These are phyloP conservation scores for Globisporangium ultimum DNA, from an alignment of 352 stramenopile genomes.

Conservation along the genomic window DNA sequence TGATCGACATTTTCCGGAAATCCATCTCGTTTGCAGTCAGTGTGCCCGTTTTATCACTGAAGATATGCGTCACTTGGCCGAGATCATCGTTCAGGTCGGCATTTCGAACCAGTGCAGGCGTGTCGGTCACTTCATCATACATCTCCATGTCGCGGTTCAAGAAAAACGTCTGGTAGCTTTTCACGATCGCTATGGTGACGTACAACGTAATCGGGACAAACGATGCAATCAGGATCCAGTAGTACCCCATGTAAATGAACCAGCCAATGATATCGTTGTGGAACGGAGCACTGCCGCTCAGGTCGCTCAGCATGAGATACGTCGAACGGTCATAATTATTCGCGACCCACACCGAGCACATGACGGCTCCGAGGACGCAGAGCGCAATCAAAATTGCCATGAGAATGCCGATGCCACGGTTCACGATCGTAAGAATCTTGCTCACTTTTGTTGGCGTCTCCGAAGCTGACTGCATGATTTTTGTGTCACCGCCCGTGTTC, in stretches of 20 bases:
- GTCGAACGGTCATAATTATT: slow-evolving; percentile 47
- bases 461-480: slow-evolving; percentile 84
- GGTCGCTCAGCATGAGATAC: slow-evolving; percentile 70
- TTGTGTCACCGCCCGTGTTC: slow-evolving; percentile 81
- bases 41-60: slow-evolving; percentile 86
- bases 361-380: slow-evolving; percentile 64
- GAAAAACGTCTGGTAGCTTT: slow-evolving; percentile 86
- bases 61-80: slow-evolving; percentile 87
- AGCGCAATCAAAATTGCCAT: slow-evolving; percentile 70
- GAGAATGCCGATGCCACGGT: slow-evolving; percentile 69
- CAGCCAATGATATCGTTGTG: slow-evolving; percentile 66
- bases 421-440: slow-evolving; percentile 84
- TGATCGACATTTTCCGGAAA: slow-evolving; percentile 86
- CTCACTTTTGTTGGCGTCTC: slow-evolving; percentile 74
- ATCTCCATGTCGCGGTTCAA: slow-evolving; percentile 83
- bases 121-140: slow-evolving; percentile 82
- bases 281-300: slow-evolving; percentile 63
- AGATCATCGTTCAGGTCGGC: slow-evolving; percentile 85
- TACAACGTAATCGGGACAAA: slow-evolving; percentile 89
- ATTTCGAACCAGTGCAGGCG: slow-evolving; percentile 74
- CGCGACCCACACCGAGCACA: slow-evolving; percentile 71
- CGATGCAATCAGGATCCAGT: slow-evolving; percentile 85
- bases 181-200: slow-evolving; percentile 86
- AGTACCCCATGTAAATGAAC: slow-evolving; percentile 82
- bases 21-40: slow-evolving; percentile 88